Conservation (phyloP, 2,329 filamentous ascomycete genomes). For the Hortaea sp. region DNA sequence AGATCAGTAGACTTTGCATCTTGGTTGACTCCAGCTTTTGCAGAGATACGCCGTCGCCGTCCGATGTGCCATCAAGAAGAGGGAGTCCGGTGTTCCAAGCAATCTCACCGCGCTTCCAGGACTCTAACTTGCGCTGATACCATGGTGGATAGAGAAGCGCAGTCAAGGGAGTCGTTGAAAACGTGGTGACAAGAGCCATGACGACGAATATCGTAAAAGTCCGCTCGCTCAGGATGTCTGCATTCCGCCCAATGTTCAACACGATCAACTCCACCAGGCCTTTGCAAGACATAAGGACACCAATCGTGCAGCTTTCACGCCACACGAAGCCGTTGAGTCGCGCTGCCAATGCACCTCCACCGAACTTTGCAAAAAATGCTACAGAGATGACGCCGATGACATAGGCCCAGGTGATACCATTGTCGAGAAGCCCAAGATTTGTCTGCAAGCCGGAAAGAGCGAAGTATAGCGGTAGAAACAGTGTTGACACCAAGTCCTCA, state of each 20-base stretch:
- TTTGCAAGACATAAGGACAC: constrained; percentile 91
- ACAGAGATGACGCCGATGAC: constrained; percentile 72
- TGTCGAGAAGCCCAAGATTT: constrained; percentile 72
- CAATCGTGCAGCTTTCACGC: constrained; percentile 83
- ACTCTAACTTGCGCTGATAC: constrained; percentile 63
- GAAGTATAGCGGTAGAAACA: constrained; percentile 89
- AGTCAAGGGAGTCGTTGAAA: constrained; percentile 70
- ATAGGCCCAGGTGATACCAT: constrained; percentile 79
- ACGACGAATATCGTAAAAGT: constrained; percentile 93
- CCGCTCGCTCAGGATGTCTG: constrained; percentile 65
- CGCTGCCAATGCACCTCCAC: constrained; percentile 72
- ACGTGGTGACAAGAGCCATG: constrained; percentile 83
- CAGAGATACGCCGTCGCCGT: constrained; percentile 27
- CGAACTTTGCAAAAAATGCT: constrained; percentile 77
- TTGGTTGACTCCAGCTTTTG: constrained; percentile 42
- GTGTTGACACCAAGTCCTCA: constrained; percentile 74
- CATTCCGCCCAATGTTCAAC: constrained; percentile 76
- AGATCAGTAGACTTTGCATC: constrained; percentile 62
- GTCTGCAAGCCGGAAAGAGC: constrained; percentile 84
- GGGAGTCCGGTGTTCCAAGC: constrained; percentile 67
- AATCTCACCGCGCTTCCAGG: constrained; percentile 76
- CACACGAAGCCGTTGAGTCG: constrained; percentile 68
- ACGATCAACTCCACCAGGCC: constrained; percentile 91
- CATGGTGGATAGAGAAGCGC: constrained; percentile 63
- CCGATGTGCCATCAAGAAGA: constrained; percentile 21